Conservation (phyloP, 2,329 filamentous ascomycete species). For the Neodidymelliopsis sp. region DNA sequence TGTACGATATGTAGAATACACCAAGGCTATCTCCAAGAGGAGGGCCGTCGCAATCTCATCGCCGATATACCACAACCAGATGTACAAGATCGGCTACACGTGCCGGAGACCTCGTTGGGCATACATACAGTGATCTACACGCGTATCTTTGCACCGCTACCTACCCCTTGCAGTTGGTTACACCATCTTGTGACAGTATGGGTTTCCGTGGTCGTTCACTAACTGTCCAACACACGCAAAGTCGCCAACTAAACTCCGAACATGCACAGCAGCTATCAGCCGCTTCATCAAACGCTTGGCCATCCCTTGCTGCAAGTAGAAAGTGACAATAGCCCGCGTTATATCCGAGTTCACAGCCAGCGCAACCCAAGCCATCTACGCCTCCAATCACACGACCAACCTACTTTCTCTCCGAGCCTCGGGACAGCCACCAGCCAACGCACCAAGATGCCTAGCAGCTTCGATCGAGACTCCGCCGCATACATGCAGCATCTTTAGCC, state of each 20-base stretch:
- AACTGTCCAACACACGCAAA: too few species aligned
- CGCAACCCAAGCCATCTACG: neutral
- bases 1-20: slow-evolving; percentile 30
- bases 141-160: neutral
- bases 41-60: neutral
- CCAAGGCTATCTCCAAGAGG: neutral
- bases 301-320: neutral
- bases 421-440: neutral
- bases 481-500: slow-evolving; percentile 1
- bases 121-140: too few species aligned
- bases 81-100: neutral
- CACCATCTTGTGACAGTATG: too few species aligned
- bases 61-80: neutral
- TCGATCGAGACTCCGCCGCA: neutral
- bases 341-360: neutral
- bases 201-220: too few species aligned
- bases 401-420: too few species aligned
- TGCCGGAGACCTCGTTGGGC: too few species aligned
- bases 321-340: neutral
- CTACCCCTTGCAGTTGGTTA: too few species aligned
- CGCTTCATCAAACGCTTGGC: neutral
- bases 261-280: neutral
- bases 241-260: too few species aligned
- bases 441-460: too few species aligned
- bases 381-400: neutral